Percentiles rank a stretch among this genome's conserved stretches.
Conservation (phyloP, 2,329 filamentous ascomycete species). For the Aureobasidium sp. region DNA sequence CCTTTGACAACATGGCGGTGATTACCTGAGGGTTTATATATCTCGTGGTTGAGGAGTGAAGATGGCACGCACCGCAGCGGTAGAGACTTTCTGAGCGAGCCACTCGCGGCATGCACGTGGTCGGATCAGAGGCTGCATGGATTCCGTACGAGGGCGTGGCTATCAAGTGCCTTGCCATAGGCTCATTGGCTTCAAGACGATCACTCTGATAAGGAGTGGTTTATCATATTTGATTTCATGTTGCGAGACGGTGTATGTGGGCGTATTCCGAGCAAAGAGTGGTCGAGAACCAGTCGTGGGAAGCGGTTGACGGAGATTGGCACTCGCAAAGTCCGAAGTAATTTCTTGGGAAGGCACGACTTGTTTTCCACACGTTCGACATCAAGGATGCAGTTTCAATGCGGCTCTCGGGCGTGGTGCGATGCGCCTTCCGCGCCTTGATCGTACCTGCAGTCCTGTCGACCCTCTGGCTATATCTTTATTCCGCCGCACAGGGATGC, state of each 20-base stretch:
- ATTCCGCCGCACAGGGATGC: slow-evolving; percentile 72
- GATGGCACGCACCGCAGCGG: background rate
- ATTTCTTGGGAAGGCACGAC: slow-evolving; percentile 2
- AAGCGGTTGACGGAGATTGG: background rate
- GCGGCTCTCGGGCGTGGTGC: slow-evolving; percentile 40
- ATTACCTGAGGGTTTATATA: background rate
- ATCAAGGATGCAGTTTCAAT: slow-evolving; percentile 29
- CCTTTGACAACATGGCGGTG: background rate
- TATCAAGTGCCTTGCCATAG: background rate
- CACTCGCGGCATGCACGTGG: slow-evolving; percentile 9
- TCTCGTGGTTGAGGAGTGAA: background rate
- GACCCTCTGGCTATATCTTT: slow-evolving; percentile 77
- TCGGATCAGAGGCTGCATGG: background rate
- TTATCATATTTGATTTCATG: no score
- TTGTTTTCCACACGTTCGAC: background rate
- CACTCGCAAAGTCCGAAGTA: slow-evolving; percentile 1
- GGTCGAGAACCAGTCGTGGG: background rate
- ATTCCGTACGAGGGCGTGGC: background rate
- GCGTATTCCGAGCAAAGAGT: background rate
- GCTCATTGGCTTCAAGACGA: background rate
- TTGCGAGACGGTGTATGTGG: no score
- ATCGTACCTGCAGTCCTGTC: slow-evolving; percentile 59
- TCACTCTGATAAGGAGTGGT: background rate
- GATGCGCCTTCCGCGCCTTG: slow-evolving; percentile 40
- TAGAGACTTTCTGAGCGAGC: background rate